Percentiles rank a stretch among this genome's conserved stretches.
Evolutionary conservation across 2,329 filamentous ascomycete genomes (phyloP).

Genomic region (Rosellinia necatrix): DNA sequence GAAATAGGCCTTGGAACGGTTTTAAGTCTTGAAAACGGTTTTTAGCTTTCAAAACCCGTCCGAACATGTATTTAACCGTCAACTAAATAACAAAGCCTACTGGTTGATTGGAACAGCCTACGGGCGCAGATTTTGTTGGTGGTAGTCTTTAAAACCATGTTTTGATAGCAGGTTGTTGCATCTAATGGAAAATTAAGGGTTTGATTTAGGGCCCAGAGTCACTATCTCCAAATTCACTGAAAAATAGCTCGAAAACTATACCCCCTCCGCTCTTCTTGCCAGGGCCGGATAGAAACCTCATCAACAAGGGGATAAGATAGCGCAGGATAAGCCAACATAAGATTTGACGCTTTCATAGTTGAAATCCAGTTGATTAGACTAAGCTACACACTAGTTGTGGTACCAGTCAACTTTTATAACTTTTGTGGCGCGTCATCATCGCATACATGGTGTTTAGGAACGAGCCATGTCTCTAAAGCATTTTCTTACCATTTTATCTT

Average conservation of each 20-base stretch:
- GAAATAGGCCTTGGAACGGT: too few relatives aligned
- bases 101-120: too few relatives aligned
- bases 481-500: constrained; percentile 10
- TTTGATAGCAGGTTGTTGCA: too few relatives aligned
- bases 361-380: neutral
- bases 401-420: neutral
- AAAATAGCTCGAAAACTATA: neutral
- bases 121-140: too few relatives aligned
- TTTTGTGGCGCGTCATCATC: neutral
- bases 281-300: neutral
- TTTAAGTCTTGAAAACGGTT: too few relatives aligned
- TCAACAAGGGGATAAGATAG: neutral
- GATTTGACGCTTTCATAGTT: neutral
- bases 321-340: neutral
- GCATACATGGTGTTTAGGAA: constrained; percentile 8
- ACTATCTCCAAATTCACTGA: neutral
- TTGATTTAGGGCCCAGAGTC: neutral
- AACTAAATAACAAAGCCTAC: too few relatives aligned
- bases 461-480: too few relatives aligned
- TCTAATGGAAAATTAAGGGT: too few relatives aligned
- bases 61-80: too few relatives aligned
- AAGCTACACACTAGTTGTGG: neutral
- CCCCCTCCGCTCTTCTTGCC: neutral
- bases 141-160: too few relatives aligned
- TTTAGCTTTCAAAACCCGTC: too few relatives aligned